Base-by-base conservation (phyloP, 1,139 yeast genomes). In the Sugiyamaella pinicola region DNA sequence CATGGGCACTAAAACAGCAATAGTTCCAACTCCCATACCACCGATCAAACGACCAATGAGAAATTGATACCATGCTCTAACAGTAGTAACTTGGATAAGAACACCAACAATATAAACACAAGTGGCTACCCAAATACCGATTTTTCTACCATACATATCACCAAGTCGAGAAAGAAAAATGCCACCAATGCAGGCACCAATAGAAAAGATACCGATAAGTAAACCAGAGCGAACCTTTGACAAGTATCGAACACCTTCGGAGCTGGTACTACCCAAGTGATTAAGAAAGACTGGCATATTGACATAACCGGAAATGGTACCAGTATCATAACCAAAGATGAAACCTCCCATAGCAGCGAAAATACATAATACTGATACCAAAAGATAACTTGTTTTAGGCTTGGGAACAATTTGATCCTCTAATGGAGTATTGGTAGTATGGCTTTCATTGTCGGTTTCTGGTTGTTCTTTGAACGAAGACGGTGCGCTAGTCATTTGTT, bases 21-120 rank as follows among this genome's bases (percentile, higher is more conserved):
- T 79, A 40, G 78, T 76, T 63, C 91, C 91, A 54, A 85, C 86
- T 66, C 86, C 87, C 53, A 83, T 68, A 45, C 84, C 84, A 53
- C 78, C 77, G 59, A 79, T 68, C 48, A 76, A 69, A 74, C 85
- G 64, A 61, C 77, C 73, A 72, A 79, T 61, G 57, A 69, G 63
- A 35, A 61, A 54, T 55, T 74, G 77, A 57, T 68, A 68, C 79
- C 79, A 74, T 31, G 63, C 59, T 18, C 56, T 38, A 33, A 73
- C 65, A 22, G 83, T 68, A 35, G 78, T 74, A 38, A 81, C 74
- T 67, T 81, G 85, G 61, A 82, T 73, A 42, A 79, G 60, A 45
- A 77, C 72, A 41, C 84, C 85, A 51, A 77, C 59, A 61, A 76
- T 74, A 69, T 80, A 81, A 34, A 79, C 69, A 37, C 71, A 24